Evolutionary conservation across 139 green algal genomes (phyloP).

Genomic region (Astrephomene gubernaculifera): DNA sequence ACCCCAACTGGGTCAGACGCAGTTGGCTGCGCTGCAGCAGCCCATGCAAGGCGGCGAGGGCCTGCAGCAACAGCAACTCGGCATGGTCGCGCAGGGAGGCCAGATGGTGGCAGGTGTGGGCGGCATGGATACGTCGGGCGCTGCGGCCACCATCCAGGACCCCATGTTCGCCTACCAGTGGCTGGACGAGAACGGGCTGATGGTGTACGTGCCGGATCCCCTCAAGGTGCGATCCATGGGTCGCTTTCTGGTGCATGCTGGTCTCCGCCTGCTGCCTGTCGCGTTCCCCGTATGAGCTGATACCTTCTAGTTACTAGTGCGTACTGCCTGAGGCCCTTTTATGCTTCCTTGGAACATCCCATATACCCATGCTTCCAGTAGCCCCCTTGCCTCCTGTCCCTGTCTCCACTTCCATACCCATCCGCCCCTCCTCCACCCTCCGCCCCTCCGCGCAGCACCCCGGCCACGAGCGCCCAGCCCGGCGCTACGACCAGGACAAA

Average conservation of each 20-base stretch:
- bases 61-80: neutral
- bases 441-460: neutral
- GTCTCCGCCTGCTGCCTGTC: too few species aligned
- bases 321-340: too few species aligned
- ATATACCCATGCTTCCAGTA: too few species aligned
- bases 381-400: too few species aligned
- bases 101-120: neutral
- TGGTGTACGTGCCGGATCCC: slow-evolving; percentile 58
- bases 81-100: neutral
- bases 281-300: too few species aligned
- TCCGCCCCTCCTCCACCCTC: neutral
- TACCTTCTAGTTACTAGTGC: too few species aligned
- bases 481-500: slow-evolving; percentile 64
- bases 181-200: slow-evolving; percentile 64
- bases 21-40: slow-evolving; percentile 6
- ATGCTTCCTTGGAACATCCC: too few species aligned
- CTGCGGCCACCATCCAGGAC: slow-evolving; percentile 14
- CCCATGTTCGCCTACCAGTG: slow-evolving; percentile 38
- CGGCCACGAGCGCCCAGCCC: slow-evolving; percentile 49
- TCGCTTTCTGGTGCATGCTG: too few species aligned
- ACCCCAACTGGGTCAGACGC: neutral
- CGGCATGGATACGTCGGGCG: neutral
- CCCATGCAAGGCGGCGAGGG: neutral
- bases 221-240: slow-evolving; percentile 46
- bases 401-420: neutral